Evolutionary conservation across 768 basidiomycete species (phyloP).

Genomic region (Boletales sp.): DNA sequence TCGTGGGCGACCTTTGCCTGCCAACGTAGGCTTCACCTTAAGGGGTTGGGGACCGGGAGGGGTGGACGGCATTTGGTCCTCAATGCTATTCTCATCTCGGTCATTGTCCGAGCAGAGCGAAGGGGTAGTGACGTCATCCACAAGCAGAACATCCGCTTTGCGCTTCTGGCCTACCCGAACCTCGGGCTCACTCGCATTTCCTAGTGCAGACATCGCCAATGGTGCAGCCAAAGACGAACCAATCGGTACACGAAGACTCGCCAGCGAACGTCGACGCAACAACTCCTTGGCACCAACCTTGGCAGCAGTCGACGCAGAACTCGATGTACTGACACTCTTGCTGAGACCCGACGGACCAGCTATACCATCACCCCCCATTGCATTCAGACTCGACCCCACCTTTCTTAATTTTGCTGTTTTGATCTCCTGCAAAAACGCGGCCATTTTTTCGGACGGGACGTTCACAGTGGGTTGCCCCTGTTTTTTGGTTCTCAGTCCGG

Average conservation of each 20-base stretch:
- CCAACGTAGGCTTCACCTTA: conserved; percentile 13
- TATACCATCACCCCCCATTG: conserved; percentile 17
- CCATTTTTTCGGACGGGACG: conserved; percentile 80
- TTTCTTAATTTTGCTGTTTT: conserved; percentile 69
- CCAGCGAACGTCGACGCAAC: conserved; percentile 24
- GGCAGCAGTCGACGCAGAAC: not conserved
- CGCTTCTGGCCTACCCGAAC: conserved; percentile 30
- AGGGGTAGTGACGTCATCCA: conserved; percentile 48
- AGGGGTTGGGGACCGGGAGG: conserved; percentile 42
- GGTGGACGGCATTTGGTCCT: conserved; percentile 45
- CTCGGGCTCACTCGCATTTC: conserved; percentile 6
- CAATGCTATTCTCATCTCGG: conserved; percentile 43
- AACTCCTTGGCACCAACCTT: conserved; percentile 19
- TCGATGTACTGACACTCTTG: conserved; percentile 23
- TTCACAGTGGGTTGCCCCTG: conserved; percentile 65
- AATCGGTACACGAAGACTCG: conserved; percentile 24
- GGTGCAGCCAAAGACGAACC: conserved; percentile 22
- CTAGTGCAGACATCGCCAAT: conserved; percentile 6
- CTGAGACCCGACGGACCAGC: conserved; percentile 28
- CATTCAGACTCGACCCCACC: conserved; percentile 34
- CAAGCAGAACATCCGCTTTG: conserved; percentile 19
- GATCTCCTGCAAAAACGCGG: conserved; percentile 75
- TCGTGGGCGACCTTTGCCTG: conserved; percentile 19
- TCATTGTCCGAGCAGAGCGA: conserved; percentile 77
- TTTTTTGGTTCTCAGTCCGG: conserved; percentile 35